Evolutionary conservation across 176 grass and related monocot species (phyloP).

Genomic region (Oryza coarctata): DNA sequence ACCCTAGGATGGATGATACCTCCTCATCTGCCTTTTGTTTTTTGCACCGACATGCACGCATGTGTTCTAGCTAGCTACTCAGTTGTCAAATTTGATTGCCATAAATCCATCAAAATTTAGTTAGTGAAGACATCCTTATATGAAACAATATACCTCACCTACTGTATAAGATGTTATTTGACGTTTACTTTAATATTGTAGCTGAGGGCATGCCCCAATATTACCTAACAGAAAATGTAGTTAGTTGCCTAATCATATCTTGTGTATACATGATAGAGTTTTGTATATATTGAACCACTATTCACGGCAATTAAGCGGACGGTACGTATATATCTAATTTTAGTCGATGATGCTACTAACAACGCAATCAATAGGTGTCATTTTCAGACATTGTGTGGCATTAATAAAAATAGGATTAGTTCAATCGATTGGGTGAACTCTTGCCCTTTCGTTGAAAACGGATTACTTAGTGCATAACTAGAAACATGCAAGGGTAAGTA

Average conservation of each 20-base stretch:
- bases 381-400: constrained; percentile 16
- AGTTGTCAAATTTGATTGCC: background rate
- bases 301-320: background rate
- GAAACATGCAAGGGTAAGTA: constrained; percentile 9
- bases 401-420: background rate
- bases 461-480: background rate
- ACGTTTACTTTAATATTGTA: background rate
- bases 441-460: background rate
- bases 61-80: background rate
- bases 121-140: background rate
- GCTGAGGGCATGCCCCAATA: background rate
- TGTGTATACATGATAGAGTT: background rate
- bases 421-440: background rate
- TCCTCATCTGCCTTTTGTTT: background rate
- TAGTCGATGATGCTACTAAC: background rate
- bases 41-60: background rate
- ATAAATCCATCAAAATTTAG: background rate
- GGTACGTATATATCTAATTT: background rate
- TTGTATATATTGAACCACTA: background rate
- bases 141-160: too few relatives aligned
- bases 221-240: background rate
- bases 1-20: constrained; percentile 38
- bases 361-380: background rate
- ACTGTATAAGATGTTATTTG: background rate
- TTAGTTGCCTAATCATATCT: background rate